Percentiles rank a stretch among this genome's conserved stretches.
phyloP scores from a whole-genome alignment of 2,329 filamentous ascomycete genomes.

The Diaporthe vexans region DNA sequence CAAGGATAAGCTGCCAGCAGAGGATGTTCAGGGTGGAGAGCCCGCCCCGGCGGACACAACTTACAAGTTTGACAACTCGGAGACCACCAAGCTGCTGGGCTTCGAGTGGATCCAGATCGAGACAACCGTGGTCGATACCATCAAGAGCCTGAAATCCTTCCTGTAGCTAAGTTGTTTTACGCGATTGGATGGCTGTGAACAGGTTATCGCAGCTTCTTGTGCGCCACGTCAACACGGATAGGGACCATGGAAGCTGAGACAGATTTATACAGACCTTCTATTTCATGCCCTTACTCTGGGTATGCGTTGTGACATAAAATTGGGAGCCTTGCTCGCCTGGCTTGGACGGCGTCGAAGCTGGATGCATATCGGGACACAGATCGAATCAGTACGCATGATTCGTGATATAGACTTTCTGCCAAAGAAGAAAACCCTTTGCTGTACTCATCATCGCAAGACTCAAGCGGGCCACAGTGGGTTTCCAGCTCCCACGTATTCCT shows the following conservation, averaged over 20 bases:
- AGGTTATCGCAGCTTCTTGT: background rate
- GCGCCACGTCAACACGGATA: background rate
- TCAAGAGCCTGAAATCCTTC: slow-evolving; percentile 73
- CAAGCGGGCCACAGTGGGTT: background rate
- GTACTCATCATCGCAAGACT: background rate
- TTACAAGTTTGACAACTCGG: slow-evolving; percentile 70
- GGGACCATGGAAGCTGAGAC: too few species aligned
- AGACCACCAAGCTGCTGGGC: slow-evolving; percentile 71
- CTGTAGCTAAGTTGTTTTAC: slow-evolving; percentile 44
- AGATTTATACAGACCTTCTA: background rate
- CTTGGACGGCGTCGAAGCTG: background rate
- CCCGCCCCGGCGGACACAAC: slow-evolving; percentile 55
- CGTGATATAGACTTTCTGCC: background rate
- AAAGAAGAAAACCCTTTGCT: background rate
- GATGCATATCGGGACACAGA: background rate
- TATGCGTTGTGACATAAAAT: background rate
- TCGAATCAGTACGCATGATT: background rate
- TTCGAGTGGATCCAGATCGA: slow-evolving; percentile 74
- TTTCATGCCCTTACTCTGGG: background rate
- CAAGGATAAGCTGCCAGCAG: slow-evolving; percentile 60
- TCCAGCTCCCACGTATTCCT: background rate
- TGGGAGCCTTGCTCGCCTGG: background rate
- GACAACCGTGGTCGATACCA: slow-evolving; percentile 72
- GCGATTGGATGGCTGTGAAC: background rate
- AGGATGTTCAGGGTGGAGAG: slow-evolving; percentile 60